Evolutionary conservation across 2,329 filamentous ascomycete species (phyloP), one percentile per base, ranked within the genome.

Genomic region (Raffaelea deltoideospora): DNA sequence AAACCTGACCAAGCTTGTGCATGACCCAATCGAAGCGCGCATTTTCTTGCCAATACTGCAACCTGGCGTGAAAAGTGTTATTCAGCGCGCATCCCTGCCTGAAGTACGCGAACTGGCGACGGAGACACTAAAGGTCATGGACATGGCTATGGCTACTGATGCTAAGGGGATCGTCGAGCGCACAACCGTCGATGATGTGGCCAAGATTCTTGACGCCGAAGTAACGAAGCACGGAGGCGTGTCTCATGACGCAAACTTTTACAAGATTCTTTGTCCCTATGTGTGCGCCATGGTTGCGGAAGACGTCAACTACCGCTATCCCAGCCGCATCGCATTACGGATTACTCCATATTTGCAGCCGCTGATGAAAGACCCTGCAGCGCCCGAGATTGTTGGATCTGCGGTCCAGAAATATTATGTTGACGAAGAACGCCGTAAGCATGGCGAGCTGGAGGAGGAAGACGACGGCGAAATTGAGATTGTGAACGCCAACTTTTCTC

Each of bases 1-100:
- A 64, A 98, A 98, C 63, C 66, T 98, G 64, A 98, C 90, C 42
- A 96, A 94, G 65, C 76, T 98, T 23, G 90, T 98, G 21, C 90
- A 98, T 58, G 87, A 79, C 55, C 90, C 90, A 13, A 76, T 94
- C 41, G 90, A 98, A 64, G 90, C 90, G 24, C 74, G 90, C 46
- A 84, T 84, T 38, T 98, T 98, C 69, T 62, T 98, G 54, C 90
- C 90, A 35, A 95, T 94, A 61, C 68, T 98, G 36, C 81, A 83
- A 52, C 90, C 90, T 31, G 90, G 90, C 72, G 82, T 98, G 33
- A 85, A 95, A 65, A 72, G 69, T 38, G 88, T 98, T 40, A 75
- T 78, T 47, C 78, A 92, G 48, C 76, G 86, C 44, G 88, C 90
- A 21, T 93, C 90, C 29, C 72, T 96, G 2, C 90, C 90, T 13